Evolutionary conservation across 352 stramenopile genomes (phyloP), one percentile per base, ranked within the genome.

Genomic region (Phytophthora pinifolia): DNA sequence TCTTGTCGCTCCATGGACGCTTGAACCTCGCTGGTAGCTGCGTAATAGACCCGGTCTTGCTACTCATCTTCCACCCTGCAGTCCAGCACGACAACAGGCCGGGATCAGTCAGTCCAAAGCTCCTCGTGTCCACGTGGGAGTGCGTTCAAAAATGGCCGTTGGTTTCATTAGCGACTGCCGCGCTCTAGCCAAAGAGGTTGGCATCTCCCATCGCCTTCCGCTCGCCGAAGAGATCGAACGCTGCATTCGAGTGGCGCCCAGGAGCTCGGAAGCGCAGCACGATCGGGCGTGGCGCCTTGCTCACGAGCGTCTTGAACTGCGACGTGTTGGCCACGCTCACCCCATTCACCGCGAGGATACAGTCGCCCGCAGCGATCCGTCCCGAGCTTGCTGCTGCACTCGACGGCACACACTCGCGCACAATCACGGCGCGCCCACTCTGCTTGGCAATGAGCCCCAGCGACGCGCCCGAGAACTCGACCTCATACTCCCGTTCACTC

Each of bases 201-300:
- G 52, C 44, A 4, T 17, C 44, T 32, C 48, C 36, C 22, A 10
- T 45, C 34, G 54, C 32, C 18, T 72, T 50, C 7, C 41, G 51
- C 43, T 94, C 81, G 17, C 83, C 83, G 70, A 94, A 94, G 15
- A 94, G 62, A 59, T 83, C 75, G 45, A 69, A 92, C 2, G 76
- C 75, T 32, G 72, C 59, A 38, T 68, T 71, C 6, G 61, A 72
- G 17, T 74, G 65, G 9, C 63, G 72, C 15, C 69, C 76, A 38
- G 72, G 68, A 20, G 72, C 61, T 12, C 76, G 68, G 27, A 94
- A 89, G 13, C 83, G 85, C 43, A 94, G 53, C 17, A 91, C 80
- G 17, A 92, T 51, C 3, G 85, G 85, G 2, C 85, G 77, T 13
- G 76, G 63, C 9, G 66, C 72, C 15, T 62, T 65, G 27, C 62